These are phyloP conservation scores for Starmerella bacillaris DNA, from an alignment of 805 yeast species.

Conservation along the genomic window DNA sequence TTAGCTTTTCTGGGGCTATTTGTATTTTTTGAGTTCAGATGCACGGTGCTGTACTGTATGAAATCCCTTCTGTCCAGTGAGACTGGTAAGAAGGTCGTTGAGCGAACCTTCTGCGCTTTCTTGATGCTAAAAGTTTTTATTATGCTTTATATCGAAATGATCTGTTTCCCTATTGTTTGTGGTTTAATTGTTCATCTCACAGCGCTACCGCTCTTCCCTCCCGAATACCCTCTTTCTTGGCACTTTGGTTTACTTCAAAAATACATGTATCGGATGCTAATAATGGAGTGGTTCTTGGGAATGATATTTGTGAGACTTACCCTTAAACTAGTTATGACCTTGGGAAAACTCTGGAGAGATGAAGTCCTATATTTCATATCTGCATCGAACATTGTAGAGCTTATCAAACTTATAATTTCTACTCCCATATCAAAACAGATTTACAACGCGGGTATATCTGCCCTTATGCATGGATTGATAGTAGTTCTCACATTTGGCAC, in stretches of 20 bases:
- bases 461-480: constrained; percentile 27
- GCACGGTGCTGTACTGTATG: constrained; percentile 5
- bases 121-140: constrained; percentile 56
- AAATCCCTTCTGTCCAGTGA: constrained; percentile 4
- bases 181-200: constrained; percentile 63
- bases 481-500: constrained; percentile 60
- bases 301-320: constrained; percentile 73
- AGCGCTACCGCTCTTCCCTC: constrained; percentile 34
- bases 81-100: constrained; percentile 6
- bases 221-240: constrained; percentile 3
- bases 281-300: constrained; percentile 50
- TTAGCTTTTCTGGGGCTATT: not conserved
- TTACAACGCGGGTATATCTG: constrained; percentile 54
- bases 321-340: constrained; percentile 74
- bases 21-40: constrained; percentile 1
- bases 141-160: constrained; percentile 59
- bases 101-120: constrained; percentile 15
- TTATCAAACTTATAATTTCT: constrained; percentile 70
- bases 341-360: constrained; percentile 57
- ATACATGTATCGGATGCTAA: constrained; percentile 8
- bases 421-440: constrained; percentile 58
- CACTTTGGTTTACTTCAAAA: constrained; percentile 1
- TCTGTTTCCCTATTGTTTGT: constrained; percentile 74
- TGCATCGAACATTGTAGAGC: constrained; percentile 86
- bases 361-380: constrained; percentile 85